Evolutionary conservation across 2,329 filamentous ascomycete genomes (phyloP).

Genomic region (Alternaria consortialis): DNA sequence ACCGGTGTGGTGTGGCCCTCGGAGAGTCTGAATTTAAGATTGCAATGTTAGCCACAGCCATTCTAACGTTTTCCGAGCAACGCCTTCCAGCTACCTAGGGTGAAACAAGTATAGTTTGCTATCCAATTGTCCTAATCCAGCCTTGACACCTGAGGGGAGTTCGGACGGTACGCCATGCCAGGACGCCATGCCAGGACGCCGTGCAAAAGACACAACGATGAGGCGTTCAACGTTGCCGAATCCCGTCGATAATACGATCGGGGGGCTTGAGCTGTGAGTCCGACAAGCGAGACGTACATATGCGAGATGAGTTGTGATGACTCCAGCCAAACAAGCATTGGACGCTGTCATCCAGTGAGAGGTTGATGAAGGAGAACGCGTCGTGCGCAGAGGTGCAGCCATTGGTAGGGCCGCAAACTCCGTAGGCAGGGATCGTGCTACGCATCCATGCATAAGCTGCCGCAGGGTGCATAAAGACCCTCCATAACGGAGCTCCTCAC

Average conservation of each 20-base stretch:
- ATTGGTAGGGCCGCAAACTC: constrained; percentile 21
- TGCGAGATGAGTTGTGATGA: constrained; percentile 16
- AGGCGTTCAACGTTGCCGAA: neutral
- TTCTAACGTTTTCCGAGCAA: constrained; percentile 14
- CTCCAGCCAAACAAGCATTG: constrained; percentile 11
- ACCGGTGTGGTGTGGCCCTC: constrained; percentile 29
- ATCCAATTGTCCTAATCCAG: constrained; percentile 23
- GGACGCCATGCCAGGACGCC: constrained; percentile 14
- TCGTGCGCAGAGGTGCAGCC: constrained; percentile 19
- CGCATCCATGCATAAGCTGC: constrained; percentile 18
- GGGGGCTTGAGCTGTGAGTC: neutral
- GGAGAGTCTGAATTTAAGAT: constrained; percentile 35
- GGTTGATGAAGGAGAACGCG: constrained; percentile 26
- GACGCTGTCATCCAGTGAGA: constrained; percentile 19
- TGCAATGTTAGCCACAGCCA: constrained; percentile 37
- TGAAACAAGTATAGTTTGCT: constrained; percentile 17
- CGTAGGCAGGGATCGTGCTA: constrained; percentile 8
- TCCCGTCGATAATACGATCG: neutral
- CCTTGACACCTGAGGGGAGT: constrained; percentile 30
- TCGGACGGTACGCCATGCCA: constrained; percentile 15
- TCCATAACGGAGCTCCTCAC: constrained; percentile 13
- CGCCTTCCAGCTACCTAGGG: constrained; percentile 20
- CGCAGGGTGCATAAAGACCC: constrained; percentile 22
- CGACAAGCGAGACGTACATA: constrained; percentile 19
- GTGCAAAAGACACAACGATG: neutral